Base-by-base conservation (phyloP, 108 stramenopile species). In the Tribonema minus region DNA sequence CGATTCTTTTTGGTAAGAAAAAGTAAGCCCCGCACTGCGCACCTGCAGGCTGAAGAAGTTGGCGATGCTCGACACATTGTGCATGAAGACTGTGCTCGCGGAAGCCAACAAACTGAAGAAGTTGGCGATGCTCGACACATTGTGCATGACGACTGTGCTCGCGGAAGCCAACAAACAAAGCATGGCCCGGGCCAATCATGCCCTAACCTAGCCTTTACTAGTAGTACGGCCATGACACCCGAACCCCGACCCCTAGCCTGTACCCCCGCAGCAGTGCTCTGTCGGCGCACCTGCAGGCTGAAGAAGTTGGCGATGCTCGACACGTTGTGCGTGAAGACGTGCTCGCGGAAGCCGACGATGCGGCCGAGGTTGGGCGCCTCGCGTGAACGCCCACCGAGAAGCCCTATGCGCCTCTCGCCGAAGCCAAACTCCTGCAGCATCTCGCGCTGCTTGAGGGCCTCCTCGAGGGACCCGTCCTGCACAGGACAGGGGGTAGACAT, bases 261-360 rank as follows among this genome's bases (percentile, higher is more conserved):
- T 12, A 64, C 30, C 1, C 2, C 31, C 12, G 27, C 1, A 0
- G 0, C 1, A 64, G 0, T 64, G 0, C 62, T 3, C 0, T 64
- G 26, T 27, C 7, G 15, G 62, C n/a, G 20, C 2, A 79, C 77
- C 77, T 79, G 77, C 4, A 80, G 62, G 54, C 72, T 74, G 72
- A 78, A 71, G 80, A 78, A 78, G 76, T 81, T 78, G n/a, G 76
- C 80, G 36, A 78, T 71, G 70, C 68, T 70, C 37, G 37, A 34
- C 2, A 81, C 76, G 64, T 67, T 67, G 70, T 71, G 70, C 46
- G 80, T 78, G 37, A 81, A 81, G 12, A 81, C 72, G 34, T 78
- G 77, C 76, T 81, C 80, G 4, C 80, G 67, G 80, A 81, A 81
- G 15, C 80, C 80, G 2, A 81, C 72, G 41, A 81, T 81, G 12